Base-by-base conservation (phyloP, 176 grass and related monocot genomes). In the Aegilops umbellulata region DNA sequence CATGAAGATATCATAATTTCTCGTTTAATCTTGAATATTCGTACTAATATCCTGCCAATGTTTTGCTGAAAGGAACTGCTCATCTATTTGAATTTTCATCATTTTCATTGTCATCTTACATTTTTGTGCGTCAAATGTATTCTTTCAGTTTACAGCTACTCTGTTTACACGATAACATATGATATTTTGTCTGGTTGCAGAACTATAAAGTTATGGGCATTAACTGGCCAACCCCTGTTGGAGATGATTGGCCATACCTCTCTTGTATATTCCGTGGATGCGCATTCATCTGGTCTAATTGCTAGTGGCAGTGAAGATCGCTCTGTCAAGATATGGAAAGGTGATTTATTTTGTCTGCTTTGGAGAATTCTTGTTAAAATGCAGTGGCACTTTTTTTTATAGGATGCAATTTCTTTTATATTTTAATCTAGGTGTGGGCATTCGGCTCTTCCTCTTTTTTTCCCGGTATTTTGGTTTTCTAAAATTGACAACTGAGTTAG, bases 231-330 rank as follows among this genome's bases (percentile, higher is more conserved):
- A 78, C 84, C 93, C n/a, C 64, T 96, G 36, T 76, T 99, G 92
- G 97, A 99, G 80, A 94, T 99, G 97, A 80, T 91, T 47, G 97
- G 94, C 13, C 97, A 99, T 78, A 92, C 90, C 83, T 99, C 97
- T 91, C 94, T 99, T 66, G 90, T 99, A 73, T 99, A 99, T 94
- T 98, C 94, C 58, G 94, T 99, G 34, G 93, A 93, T 49, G 86
- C 88, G 47, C 90, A 99, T 90, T 89, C 90, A 25, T 99, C 94
- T 60, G 97, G 97, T 87, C 84, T 94, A 74, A 84, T 99, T 95
- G 97, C 94, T 76, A 99, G 94, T 90, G 94, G 93, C 61, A 94
- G 97, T 80, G 97, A 99, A 89, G 97, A 99, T 77, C 83, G 87
- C 22, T 93, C 89, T 63, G 83, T 94, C 6, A 99, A 99, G 82